Base-by-base conservation (phyloP, 73 alveolate genomes). In the Vitrella brassicaformis region DNA sequence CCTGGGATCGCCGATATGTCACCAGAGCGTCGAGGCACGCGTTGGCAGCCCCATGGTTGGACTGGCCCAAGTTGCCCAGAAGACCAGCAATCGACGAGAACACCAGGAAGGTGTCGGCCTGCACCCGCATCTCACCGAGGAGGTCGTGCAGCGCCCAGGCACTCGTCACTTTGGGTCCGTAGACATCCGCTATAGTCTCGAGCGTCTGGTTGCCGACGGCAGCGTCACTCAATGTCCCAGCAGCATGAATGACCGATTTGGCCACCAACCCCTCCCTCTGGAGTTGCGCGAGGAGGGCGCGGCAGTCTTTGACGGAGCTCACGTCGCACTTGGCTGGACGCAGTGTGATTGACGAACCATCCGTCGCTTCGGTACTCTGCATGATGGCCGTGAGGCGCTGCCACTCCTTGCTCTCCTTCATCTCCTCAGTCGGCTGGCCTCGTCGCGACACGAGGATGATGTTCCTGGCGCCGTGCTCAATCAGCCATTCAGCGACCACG, bases 1-100 rank as follows among this genome's bases (percentile, higher is more conserved):
- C 80, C 1, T n/a, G 18, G 29, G 30, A 1, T 56, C 69, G 1
- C 4, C 26, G 25, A 4, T 22, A 18, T 8, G 10, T 8, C 29
- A 25, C 26, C 25, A 56, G 28, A 56, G 30, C 1, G 69, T 56
- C 84, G 72, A 78, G 46, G 78, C 68, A 78, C 31, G 84, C 78
- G 25, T 78, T 78, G 73, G 78, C 84, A 0, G 84, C 84, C 19
- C 69, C 29, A 67, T 78, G 69, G 84, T 78, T 78, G 31, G 71
- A 72, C 68, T 78, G 84, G 7, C 77, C 84, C 0, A 75, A 75
- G 0, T 75, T 78, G 22, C 84, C 84, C 28, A 78, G 32, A 31
- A 78, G 56, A 19, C 77, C 70, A 0, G 84, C 84, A 18, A 78
- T 73, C 0, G 84, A 78, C 22, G 84, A 78, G 68, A 78, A 78